Evolutionary conservation across 768 basidiomycete species (phyloP), one percentile per base, ranked within the genome.

Genomic region (Mycena floridula): DNA sequence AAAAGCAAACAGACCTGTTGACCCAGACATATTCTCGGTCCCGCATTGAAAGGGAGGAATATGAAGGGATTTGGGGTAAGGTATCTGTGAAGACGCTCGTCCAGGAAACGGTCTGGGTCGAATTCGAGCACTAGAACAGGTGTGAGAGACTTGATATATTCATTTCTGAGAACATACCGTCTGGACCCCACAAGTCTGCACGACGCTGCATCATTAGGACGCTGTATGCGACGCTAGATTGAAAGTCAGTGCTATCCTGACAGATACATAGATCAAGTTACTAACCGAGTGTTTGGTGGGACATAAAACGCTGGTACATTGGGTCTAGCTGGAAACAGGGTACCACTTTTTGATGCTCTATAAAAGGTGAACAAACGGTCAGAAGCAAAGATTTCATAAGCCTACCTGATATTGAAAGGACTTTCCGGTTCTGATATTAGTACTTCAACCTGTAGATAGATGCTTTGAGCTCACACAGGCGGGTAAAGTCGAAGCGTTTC

Each of bases 11-110:
- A 6, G 42, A 63, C 60, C 59, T 72, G 70, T 49, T 74, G 71
- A 0, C 74, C 82, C 7, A 81, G 67, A 44, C 82, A 83, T 48
- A 81, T 78, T 8, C 82, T 67, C 5, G 81, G 82, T 1, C 79
- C 82, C 1, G 79, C 80, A 46, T 82, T 82, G 63, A 84, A 84
- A 0, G 82, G 81, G 5, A 78, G 60, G 59, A 84, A 85, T 48
- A 86, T 84, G 66, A 76, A 82, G 1, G 81, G 80, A 48, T 82
- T 82, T 2, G 71, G 67, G 0, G 63, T 65, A 16, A 81, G 63
- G 46, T 77, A 77, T 51, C 72, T 73, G 44, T 69, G 67, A 6
- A 77, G 51, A 24, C 82, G 66, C 8, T 70, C 68, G 45, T 85
- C 82, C 37, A 83, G 57, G 67, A 79, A 85, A 13, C 82, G 68